These are phyloP conservation scores for Aspergillus uvarum DNA, from an alignment of 2,329 filamentous ascomycete species.

Conservation along the genomic window DNA sequence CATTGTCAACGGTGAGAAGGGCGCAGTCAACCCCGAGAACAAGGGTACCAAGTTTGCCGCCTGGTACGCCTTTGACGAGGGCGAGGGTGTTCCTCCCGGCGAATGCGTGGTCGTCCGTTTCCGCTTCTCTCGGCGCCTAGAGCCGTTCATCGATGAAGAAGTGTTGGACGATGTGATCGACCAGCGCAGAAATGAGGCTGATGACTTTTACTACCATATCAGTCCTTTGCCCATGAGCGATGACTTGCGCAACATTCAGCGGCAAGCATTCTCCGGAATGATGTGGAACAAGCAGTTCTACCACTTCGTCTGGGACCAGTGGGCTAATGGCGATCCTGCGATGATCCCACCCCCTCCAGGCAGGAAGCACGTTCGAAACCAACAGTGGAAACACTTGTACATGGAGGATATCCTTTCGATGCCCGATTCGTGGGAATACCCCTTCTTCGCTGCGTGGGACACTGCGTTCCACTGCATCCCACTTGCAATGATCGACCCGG, in stretches of 20 bases:
- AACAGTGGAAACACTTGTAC: slow-evolving; percentile 91
- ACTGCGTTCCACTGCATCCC: slow-evolving; percentile 96
- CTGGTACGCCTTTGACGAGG: slow-evolving; percentile 90
- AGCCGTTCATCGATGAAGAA: slow-evolving; percentile 85
- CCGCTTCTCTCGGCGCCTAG: slow-evolving; percentile 72
- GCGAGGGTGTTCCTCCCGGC: slow-evolving; percentile 79
- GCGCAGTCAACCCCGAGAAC: slow-evolving; percentile 74
- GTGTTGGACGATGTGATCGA: slow-evolving; percentile 89
- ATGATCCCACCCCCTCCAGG: slow-evolving; percentile 81
- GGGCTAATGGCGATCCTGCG: slow-evolving; percentile 88
- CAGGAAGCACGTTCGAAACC: slow-evolving; percentile 78
- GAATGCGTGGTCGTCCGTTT: slow-evolving; percentile 96
- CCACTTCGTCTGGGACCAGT: slow-evolving; percentile 95
- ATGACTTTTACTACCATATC: slow-evolving; percentile 93
- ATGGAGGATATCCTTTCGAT: slow-evolving; percentile 94
- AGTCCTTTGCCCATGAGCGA: slow-evolving; percentile 92
- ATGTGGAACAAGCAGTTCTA: slow-evolving; percentile 99
- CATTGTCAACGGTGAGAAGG: slow-evolving; percentile 79
- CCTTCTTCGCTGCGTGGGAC: slow-evolving; percentile 97
- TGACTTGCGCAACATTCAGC: slow-evolving; percentile 89
- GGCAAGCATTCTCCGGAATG: slow-evolving; percentile 93
- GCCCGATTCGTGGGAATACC: slow-evolving; percentile 98
- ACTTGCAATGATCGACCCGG: slow-evolving; percentile 93
- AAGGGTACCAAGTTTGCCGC: slow-evolving; percentile 85
- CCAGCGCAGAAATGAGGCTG: slow-evolving; percentile 79